These are phyloP conservation scores for Rosa multiflora DNA, from an alignment of 306 rosid species.

Conservation along the genomic window DNA sequence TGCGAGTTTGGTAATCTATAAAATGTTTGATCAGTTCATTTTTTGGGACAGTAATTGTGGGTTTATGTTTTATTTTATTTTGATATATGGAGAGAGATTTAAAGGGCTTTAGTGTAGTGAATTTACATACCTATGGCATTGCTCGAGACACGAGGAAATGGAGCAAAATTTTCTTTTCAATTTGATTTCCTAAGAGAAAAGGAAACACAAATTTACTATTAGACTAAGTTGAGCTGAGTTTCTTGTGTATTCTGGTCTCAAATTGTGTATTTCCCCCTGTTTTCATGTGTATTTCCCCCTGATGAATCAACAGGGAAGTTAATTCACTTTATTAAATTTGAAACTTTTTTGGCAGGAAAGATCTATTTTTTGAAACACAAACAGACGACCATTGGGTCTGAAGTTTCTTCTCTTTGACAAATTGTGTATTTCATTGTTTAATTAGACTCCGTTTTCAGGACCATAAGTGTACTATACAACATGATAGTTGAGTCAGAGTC, in stretches of 20 bases:
- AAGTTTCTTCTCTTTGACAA: slow-evolving; percentile 10
- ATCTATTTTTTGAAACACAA: background rate
- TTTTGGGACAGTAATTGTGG: background rate
- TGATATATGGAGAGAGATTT: slow-evolving; percentile 13
- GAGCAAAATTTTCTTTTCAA: slow-evolving; percentile 14
- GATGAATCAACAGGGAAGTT: background rate
- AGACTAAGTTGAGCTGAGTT: slow-evolving; percentile 12
- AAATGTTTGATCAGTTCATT: slow-evolving; percentile 30
- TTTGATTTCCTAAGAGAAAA: slow-evolving; percentile 20
- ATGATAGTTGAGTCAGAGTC: background rate
- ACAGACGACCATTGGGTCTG: background rate
- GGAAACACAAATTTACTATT: background rate
- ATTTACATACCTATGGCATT: slow-evolving; percentile 18
- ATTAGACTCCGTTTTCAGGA: background rate
- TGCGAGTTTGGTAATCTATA: slow-evolving; percentile 20
- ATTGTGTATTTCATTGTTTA: background rate
- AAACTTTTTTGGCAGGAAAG: background rate
- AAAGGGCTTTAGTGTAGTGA: slow-evolving; percentile 16
- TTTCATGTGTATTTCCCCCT: too few relatives aligned
- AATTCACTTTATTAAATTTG: background rate
- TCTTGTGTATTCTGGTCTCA: slow-evolving; percentile 7
- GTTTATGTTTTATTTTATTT: slow-evolving; percentile 11
- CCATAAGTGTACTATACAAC: background rate
- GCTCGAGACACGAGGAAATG: slow-evolving; percentile 21
- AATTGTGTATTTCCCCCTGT: background rate